A percentile compares a stretch with the other conserved stretches of the same genome.
These are phyloP conservation scores for Colletotrichum truncatum DNA, from an alignment of 2,329 filamentous ascomycete species.

Conservation along the genomic window DNA sequence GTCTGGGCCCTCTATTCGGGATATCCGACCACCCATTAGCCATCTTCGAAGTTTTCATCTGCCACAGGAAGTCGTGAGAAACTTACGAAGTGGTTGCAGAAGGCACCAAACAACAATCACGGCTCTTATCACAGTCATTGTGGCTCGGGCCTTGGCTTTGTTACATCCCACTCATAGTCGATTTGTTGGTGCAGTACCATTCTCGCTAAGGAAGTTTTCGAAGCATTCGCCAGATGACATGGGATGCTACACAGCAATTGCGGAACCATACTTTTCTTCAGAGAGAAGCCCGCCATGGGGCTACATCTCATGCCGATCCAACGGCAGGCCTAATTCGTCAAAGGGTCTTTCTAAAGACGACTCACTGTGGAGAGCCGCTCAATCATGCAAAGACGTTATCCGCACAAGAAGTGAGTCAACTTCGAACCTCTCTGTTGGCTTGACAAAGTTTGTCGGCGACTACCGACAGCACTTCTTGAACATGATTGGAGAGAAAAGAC, in stretches of 20 bases:
- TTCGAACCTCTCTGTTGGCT: not conserved
- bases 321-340: not conserved
- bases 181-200: not conserved
- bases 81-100: not conserved
- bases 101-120: not conserved
- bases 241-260: not conserved
- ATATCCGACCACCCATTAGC: not conserved
- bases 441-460: not conserved
- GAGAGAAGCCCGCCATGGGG: not conserved
- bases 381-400: not conserved
- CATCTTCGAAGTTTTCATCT: not conserved
- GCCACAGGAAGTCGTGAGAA: not conserved
- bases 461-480: not conserved
- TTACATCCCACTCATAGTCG: not conserved
- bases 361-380: not conserved
- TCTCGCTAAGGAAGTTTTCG: not conserved
- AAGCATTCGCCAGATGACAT: not conserved
- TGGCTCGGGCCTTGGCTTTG: not conserved
- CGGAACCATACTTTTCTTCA: not conserved
- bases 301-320: not conserved
- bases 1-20: not conserved
- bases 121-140: not conserved
- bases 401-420: not conserved
- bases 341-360: not conserved
- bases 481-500: not conserved